Base-by-base conservation (phyloP, 768 basidiomycete species). In the Auricularia sp. region DNA sequence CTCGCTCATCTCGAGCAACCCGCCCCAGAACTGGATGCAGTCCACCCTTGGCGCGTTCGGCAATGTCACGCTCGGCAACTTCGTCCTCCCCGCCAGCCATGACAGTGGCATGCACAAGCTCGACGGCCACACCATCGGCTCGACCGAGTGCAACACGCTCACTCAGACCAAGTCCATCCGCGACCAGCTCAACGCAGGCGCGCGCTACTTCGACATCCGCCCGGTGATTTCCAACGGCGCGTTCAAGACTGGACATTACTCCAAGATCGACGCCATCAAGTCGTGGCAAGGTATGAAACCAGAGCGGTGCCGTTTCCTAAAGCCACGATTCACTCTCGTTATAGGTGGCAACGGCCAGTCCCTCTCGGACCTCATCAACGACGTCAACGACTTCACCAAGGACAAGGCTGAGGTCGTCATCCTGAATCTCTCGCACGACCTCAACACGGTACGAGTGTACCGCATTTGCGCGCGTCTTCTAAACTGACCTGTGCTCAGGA, bases 131-230 rank as follows among this genome's bases (percentile, higher is more conserved):
- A 62, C 61, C 61, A 29, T 23, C 16, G 61, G 61, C 39, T 23
- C 36, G 36, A 42, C 61, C 21, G 23, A 36, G 44, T 59, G 61
- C 61, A 62, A 62, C 61, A 62, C 61, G 5, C 44, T 62, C 39
- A 62, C 61, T 10, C 61, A 62, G 35, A 29, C 39, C 39, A 23
- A 29, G 8, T 16, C 34, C 35, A 36, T 62, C 61, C 44, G 39
- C 33, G 61, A 51, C 44, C 64, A 64, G 47, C 64, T 64, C 6
- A 7, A 7, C 16, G 7, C 18, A 3, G 64, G 64, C 34, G 14
- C 64, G 5, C 64, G 64, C 47, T 64, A 61, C 39, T 64, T 64
- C 61, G 64, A 64, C 39, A 64, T 64, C 51, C 64, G 64, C 51
- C 64, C 64, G 14, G 61, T 62, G 33, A 61, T 64, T 1, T 36